Evolutionary conservation across 305 asterid genomes (phyloP).

Genomic region (Salvia sclarea): DNA sequence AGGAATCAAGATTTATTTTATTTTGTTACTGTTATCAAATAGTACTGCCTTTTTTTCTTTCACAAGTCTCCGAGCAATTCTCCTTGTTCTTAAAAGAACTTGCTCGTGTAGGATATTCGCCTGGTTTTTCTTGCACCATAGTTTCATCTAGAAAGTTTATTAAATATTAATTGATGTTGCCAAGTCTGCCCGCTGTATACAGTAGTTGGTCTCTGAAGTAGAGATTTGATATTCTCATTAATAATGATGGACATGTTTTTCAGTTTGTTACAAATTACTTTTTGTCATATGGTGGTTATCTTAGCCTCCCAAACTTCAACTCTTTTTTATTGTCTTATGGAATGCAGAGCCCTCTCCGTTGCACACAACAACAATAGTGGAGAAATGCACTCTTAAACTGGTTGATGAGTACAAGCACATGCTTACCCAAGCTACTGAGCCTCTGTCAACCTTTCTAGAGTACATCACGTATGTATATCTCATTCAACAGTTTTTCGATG

Average conservation of each 20-base stretch:
- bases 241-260: background rate
- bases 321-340: conserved; percentile 20
- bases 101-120: background rate
- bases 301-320: conserved; percentile 14
- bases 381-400: conserved; percentile 95
- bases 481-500: conserved; percentile 1
- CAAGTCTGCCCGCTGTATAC: background rate
- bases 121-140: background rate
- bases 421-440: conserved; percentile 97
- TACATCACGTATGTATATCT: conserved; percentile 69
- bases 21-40: background rate
- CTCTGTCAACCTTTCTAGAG: conserved; percentile 88
- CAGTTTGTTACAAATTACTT: background rate
- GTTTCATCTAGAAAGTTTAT: background rate
- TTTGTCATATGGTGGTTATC: background rate
- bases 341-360: conserved; percentile 94
- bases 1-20: background rate
- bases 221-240: conserved; percentile 6
- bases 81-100: background rate
- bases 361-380: conserved; percentile 97
- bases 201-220: conserved; percentile 19
- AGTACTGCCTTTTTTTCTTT: background rate
- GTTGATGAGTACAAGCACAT: conserved; percentile 96
- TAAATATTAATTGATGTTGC: background rate
- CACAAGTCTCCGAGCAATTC: background rate